Evolutionary conservation across 2,329 filamentous ascomycete species (phyloP), one percentile per base, ranked within the genome.

Genomic region (Aspergillus sp.): DNA sequence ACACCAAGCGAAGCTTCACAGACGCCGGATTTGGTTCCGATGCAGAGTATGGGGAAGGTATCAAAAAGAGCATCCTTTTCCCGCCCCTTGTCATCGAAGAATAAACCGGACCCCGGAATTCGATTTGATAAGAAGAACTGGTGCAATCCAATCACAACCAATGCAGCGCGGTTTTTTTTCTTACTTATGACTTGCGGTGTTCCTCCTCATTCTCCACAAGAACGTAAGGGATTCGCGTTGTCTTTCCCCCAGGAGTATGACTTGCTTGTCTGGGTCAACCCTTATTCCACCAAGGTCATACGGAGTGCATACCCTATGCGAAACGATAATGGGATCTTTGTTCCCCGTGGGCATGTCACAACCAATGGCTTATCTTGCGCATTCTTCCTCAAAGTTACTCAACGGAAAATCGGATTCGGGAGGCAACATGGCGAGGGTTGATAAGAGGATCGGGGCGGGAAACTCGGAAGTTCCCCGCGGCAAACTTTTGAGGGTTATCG

Each of bases 21-120:
- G 78, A 82, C 62, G 85, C 88, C 4, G 63, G 56, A 22, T 70
- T 83, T 23, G 82, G 82, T 1, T 74, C 69, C 7, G 93, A 97
- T 68, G 60, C 74, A 32, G 72, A 76, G 1, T 97, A 95, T 66
- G 91, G 90, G 15, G 66, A 74, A 20, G 67, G 60, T 49, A 68
- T 70, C 19, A 63, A 69, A 39, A 64, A 73, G 52, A 74, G 71
- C 7, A 67, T 74, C 17, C 62, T 83, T 45, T 83, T 83, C 59
- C 79, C 78, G 47, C 67, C 72, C 51, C 59, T 74, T 33, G 55
- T 68, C 47, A 62, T 63, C 46, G 65, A 73, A 46, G 55, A 67
- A 46, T 71, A 64, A 62, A 46, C 45, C 47, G 45, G n/a, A 43
- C 46, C 13, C 30, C 41, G 43, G 44, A 32, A 52, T 58, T 56